Conservation (phyloP, 176 grass and related monocot species). For the Cenchrus fungigraminus region DNA sequence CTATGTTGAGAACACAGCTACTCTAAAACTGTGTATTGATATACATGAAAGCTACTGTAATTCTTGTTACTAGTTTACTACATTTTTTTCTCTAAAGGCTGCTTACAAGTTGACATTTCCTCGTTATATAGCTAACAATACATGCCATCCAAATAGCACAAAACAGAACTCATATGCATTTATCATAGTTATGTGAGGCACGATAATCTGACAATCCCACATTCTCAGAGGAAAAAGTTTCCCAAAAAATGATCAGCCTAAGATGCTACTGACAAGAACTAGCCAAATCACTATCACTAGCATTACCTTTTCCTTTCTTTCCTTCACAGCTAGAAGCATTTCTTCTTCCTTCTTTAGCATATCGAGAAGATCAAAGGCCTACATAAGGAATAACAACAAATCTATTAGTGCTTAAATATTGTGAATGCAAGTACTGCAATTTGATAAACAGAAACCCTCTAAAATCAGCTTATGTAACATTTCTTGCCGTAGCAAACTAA, state of each 20-base stretch:
- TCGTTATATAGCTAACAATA: not conserved
- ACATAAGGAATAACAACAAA: not conserved
- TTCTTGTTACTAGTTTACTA: not conserved
- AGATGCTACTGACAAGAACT: not conserved
- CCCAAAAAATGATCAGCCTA: not conserved
- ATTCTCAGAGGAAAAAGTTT: not conserved
- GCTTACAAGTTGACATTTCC: not conserved
- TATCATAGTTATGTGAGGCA: not conserved
- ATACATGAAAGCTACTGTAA: not conserved
- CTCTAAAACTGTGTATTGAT: not conserved
- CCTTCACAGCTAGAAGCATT: constrained; percentile 85
- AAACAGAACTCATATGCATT: not conserved
- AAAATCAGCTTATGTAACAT: not conserved
- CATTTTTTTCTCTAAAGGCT: not conserved
- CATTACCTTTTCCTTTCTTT: constrained; percentile 70
- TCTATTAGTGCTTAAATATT: not conserved
- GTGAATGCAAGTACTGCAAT: not conserved
- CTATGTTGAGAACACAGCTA: not conserved
- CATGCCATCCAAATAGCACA: not conserved
- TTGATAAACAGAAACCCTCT: constrained; percentile 6
- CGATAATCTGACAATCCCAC: not conserved
- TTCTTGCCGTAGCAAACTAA: constrained; percentile 41
- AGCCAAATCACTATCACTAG: not conserved
- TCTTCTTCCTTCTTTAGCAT: constrained; percentile 96
- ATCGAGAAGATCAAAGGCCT: constrained; percentile 92